These are phyloP conservation scores for Geosmithia morbida DNA, from an alignment of 2,329 filamentous ascomycete species.

Conservation along the genomic window DNA sequence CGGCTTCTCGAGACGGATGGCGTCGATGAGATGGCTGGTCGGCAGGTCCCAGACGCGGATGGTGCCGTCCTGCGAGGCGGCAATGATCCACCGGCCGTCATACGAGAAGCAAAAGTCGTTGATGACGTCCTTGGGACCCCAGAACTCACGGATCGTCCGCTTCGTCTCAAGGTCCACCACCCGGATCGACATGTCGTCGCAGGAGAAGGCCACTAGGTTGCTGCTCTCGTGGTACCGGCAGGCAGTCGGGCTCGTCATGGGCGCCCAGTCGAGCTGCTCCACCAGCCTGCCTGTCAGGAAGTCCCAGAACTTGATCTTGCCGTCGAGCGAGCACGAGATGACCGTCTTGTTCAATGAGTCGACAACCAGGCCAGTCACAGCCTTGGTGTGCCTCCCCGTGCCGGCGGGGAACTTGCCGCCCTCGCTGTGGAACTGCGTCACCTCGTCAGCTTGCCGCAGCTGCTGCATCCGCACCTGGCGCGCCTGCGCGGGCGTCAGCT, in stretches of 20 bases:
- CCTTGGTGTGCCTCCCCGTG: conserved; percentile 62
- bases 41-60: conserved; percentile 90
- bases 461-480: conserved; percentile 58
- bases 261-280: conserved; percentile 70
- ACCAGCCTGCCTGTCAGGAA: conserved; percentile 70
- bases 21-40: conserved; percentile 89
- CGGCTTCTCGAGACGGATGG: conserved; percentile 62
- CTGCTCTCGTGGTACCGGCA: conserved; percentile 71
- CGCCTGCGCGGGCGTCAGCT: conserved; percentile 62
- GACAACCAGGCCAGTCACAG: conserved; percentile 74
- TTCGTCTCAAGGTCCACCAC: conserved; percentile 84
- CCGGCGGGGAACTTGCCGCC: conserved; percentile 26
- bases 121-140: conserved; percentile 60
- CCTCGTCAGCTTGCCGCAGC: conserved; percentile 40
- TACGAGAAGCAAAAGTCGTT: conserved; percentile 82
- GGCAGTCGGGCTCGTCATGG: conserved; percentile 57
- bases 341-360: conserved; percentile 81
- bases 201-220: conserved; percentile 77
- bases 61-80: conserved; percentile 66
- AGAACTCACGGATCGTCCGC: conserved; percentile 84
- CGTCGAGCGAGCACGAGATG: conserved; percentile 78
- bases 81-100: conserved; percentile 87
- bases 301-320: conserved; percentile 95
- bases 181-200: conserved; percentile 76
- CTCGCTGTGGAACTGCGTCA: conserved; percentile 37